Percentiles rank a stretch among this genome's conserved stretches.
Evolutionary conservation across 139 green algal species (phyloP).

Genomic region (Dunaliella sp.): DNA sequence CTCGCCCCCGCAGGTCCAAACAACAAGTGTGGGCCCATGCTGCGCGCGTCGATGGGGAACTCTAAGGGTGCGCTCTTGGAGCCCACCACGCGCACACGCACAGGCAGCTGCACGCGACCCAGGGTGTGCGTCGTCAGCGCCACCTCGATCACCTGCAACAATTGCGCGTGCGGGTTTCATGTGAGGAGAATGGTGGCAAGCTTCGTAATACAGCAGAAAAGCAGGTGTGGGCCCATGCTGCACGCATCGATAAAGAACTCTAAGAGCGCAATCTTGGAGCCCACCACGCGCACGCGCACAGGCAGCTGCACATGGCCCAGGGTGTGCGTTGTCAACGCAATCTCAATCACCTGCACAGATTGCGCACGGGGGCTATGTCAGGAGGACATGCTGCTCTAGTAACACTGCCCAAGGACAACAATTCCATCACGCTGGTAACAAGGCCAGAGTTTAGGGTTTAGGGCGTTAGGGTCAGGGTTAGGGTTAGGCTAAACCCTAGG

Average conservation of each 20-base stretch:
- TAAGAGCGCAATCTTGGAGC: slow-evolving; percentile 53
- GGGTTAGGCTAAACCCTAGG: no score
- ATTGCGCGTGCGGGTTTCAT: no score
- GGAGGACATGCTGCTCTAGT: no score
- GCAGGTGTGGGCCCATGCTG: slow-evolving; percentile 63
- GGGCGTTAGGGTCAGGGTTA: no score
- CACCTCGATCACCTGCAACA: slow-evolving; percentile 26
- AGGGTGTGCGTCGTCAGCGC: slow-evolving; percentile 57
- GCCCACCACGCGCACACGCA: slow-evolving; percentile 55
- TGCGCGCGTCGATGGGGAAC: slow-evolving; percentile 58
- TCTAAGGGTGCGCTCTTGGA: slow-evolving; percentile 57
- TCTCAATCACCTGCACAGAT: neutral
- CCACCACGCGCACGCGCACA: slow-evolving; percentile 50
- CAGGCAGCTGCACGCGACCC: slow-evolving; percentile 70
- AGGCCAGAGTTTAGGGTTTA: no score
- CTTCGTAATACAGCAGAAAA: no score
- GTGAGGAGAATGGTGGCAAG: no score
- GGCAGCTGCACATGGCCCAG: slow-evolving; percentile 74
- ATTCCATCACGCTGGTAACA: no score
- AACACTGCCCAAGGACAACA: no score
- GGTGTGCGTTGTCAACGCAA: slow-evolving; percentile 59
- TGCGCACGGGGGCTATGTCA: no score
- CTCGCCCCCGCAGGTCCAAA: slow-evolving; percentile 10
- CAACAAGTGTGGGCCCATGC: slow-evolving; percentile 59
- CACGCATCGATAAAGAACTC: slow-evolving; percentile 60